Evolutionary conservation across 2,329 filamentous ascomycete species (phyloP).

Genomic region (Lasiodiplodia theobromae): DNA sequence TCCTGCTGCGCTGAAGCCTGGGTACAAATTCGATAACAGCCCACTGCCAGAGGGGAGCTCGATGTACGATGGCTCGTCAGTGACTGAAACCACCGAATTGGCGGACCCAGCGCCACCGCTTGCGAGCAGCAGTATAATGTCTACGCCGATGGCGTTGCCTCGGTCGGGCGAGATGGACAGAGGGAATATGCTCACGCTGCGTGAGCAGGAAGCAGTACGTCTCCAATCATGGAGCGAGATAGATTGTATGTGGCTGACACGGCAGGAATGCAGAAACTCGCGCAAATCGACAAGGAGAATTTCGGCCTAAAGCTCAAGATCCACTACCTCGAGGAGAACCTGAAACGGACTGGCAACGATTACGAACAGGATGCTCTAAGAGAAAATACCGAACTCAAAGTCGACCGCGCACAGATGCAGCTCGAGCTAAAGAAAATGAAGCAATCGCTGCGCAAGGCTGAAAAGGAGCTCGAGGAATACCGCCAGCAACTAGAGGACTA

Average conservation of each 20-base stretch:
- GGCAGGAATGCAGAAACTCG: constrained; percentile 66
- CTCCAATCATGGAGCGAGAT: neutral
- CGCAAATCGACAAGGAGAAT: constrained; percentile 97
- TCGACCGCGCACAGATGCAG: constrained; percentile 88
- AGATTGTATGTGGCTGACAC: neutral
- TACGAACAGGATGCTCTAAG: constrained; percentile 88
- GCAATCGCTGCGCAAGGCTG: constrained; percentile 81
- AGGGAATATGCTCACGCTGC: constrained; percentile 87
- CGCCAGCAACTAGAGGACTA: constrained; percentile 81
- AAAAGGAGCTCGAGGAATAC: constrained; percentile 86
- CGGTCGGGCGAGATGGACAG: constrained; percentile 75
- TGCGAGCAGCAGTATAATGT: constrained; percentile 77
- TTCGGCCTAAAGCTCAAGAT: constrained; percentile 97
- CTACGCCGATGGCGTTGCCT: constrained; percentile 78
- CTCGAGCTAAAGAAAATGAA: constrained; percentile 85
- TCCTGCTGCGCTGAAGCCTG: constrained; percentile 69
- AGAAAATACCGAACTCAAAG: constrained; percentile 96
- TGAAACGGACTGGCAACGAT: constrained; percentile 85
- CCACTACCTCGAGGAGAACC: constrained; percentile 90
- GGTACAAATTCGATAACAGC: constrained; percentile 72
- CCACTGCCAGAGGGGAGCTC: constrained; percentile 82
- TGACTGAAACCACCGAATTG: constrained; percentile 42
- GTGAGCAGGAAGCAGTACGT: constrained; percentile 88
- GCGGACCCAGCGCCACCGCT: constrained; percentile 73
- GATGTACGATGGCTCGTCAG: constrained; percentile 55